A percentile compares a stretch with the other conserved stretches of the same genome.
phyloP scores from a whole-genome alignment of 345 rosid species.

The Eucalyptus rudis region DNA sequence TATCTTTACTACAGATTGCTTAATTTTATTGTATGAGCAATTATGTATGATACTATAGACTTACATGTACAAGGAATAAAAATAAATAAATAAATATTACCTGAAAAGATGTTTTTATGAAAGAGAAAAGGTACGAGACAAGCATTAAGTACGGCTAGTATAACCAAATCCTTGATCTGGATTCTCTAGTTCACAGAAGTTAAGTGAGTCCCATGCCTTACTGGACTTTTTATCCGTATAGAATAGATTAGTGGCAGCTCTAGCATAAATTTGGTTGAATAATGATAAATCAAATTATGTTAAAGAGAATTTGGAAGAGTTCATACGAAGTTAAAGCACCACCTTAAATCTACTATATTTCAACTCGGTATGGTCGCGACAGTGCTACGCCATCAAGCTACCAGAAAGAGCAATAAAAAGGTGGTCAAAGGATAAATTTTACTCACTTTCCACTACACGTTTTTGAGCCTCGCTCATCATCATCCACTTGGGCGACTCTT shows the following conservation, averaged over 20 bases:
- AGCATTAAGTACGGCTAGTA: background rate
- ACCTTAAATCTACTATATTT: background rate
- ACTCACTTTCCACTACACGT: conserved; percentile 65
- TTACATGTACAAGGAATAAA: background rate
- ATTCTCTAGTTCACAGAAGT: too few species aligned
- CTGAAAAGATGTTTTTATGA: background rate
- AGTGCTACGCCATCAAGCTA: background rate
- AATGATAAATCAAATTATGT: background rate
- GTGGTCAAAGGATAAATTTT: background rate
- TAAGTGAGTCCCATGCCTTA: fast-evolving
- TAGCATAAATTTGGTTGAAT: too few species aligned
- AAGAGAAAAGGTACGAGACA: background rate
- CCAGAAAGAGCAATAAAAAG: background rate
- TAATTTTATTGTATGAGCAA: background rate
- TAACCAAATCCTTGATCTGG: background rate
- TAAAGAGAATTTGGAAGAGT: background rate
- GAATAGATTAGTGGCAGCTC: background rate
- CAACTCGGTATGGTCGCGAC: background rate
- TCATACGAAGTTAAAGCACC: background rate
- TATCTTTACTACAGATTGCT: background rate
- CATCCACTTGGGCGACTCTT: conserved; percentile 57
- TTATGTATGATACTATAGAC: background rate
- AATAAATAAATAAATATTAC: background rate
- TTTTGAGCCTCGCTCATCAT: conserved; percentile 50
- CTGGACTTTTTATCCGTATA: fast-evolving